These are phyloP conservation scores for Triticum dicoccoides DNA, from an alignment of 176 grass and related monocot genomes.

Conservation along the genomic window DNA sequence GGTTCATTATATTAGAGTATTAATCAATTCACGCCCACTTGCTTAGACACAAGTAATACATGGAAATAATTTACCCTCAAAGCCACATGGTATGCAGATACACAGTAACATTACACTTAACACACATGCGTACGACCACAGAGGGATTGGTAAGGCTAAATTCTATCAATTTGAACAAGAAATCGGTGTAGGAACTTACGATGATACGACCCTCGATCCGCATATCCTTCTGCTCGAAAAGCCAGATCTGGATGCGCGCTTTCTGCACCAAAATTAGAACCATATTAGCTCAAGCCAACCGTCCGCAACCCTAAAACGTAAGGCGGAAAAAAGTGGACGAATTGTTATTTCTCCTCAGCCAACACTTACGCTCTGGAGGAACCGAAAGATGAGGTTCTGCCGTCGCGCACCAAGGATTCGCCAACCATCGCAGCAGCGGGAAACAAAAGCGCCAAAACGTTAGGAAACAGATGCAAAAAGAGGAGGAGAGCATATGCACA, in stretches of 20 bases:
- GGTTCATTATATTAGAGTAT: not conserved
- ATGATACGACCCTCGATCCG: constrained; percentile 94
- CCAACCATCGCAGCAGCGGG: not conserved
- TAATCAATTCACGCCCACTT: not conserved
- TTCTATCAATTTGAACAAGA: not conserved
- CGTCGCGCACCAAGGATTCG: constrained; percentile 2
- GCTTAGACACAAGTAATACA: not conserved
- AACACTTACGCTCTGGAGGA: constrained; percentile 97
- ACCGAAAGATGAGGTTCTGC: constrained; percentile 95
- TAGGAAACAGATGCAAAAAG: not conserved
- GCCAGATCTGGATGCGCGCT: constrained; percentile 96
- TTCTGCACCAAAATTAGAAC: constrained; percentile 54
- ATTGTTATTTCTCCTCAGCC: not conserved
- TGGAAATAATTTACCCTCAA: not conserved
- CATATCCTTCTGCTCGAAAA: constrained; percentile 95
- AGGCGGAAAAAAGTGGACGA: not conserved
- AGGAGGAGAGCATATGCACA: not conserved
- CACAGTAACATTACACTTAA: not conserved
- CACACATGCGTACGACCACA: not conserved
- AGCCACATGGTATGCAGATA: not conserved
- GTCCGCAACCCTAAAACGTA: not conserved
- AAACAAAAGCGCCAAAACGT: not conserved
- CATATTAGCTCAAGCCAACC: not conserved
- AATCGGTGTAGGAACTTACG: constrained; percentile 33
- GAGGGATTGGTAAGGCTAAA: not conserved